Conservation (phyloP, 2,329 filamentous ascomycete genomes). For the Pleomassaria siparia region DNA sequence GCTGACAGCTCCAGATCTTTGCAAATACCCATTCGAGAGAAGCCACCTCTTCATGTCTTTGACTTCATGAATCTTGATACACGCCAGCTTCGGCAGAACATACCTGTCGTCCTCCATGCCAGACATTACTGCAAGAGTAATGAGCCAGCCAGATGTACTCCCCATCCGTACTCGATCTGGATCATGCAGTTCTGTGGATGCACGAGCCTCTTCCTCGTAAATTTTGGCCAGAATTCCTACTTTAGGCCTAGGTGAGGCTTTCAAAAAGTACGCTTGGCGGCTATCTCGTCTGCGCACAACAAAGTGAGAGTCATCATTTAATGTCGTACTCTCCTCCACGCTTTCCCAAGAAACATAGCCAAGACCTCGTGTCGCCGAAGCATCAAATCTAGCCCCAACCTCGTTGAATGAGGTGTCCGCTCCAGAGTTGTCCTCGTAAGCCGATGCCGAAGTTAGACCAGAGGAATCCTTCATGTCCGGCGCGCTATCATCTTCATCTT, state of each 20-base stretch:
- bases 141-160: conserved; percentile 3
- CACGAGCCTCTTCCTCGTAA: conserved; percentile 15
- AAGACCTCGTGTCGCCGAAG: not conserved
- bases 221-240: not conserved
- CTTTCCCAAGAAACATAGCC: not conserved
- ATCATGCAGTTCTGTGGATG: conserved; percentile 8
- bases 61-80: conserved; percentile 10
- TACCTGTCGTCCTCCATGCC: not conserved
- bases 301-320: not conserved
- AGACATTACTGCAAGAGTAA: conserved; percentile 5
- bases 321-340: not conserved
- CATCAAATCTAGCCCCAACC: not conserved
- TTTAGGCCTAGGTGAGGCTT: not conserved
- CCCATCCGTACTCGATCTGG: conserved; percentile 4
- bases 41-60: conserved; percentile 9
- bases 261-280: not conserved
- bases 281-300: not conserved
- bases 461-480: not conserved
- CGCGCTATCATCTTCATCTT: not conserved
- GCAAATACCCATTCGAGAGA: not conserved
- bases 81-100: conserved; percentile 5
- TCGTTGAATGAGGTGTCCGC: not conserved
- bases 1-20: conserved; percentile 12
- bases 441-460: not conserved
- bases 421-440: not conserved